A percentile compares a stretch with the other conserved stretches of the same genome.
These are phyloP conservation scores for Peribolospora baueri DNA, from an alignment of 768 basidiomycete species.

Conservation along the genomic window DNA sequence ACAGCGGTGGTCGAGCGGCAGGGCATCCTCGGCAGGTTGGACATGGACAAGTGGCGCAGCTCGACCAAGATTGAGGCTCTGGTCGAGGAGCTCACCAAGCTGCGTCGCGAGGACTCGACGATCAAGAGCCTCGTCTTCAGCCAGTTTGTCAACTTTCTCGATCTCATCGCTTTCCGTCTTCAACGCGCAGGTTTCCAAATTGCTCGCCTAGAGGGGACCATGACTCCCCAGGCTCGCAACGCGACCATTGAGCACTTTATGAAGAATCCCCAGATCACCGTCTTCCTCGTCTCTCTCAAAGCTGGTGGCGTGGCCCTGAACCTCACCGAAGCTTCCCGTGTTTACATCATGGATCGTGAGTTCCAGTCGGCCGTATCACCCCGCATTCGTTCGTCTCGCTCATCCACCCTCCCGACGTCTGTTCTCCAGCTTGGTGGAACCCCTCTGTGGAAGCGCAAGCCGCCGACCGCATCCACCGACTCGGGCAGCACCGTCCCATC, in stretches of 20 bases:
- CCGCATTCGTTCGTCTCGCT: not conserved
- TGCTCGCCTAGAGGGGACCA: slow-evolving; percentile 82
- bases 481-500: slow-evolving; percentile 57
- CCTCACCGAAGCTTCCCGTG: slow-evolving; percentile 33
- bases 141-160: slow-evolving; percentile 80
- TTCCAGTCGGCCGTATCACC: too few species aligned
- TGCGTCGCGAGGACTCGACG: slow-evolving; percentile 59
- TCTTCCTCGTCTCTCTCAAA: slow-evolving; percentile 84
- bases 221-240: slow-evolving; percentile 88
- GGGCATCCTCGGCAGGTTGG: slow-evolving; percentile 74
- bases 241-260: slow-evolving; percentile 88
- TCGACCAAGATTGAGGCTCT: slow-evolving; percentile 96
- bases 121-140: slow-evolving; percentile 94
- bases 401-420: not conserved
- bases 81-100: slow-evolving; percentile 70
- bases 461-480: slow-evolving; percentile 11
- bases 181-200: slow-evolving; percentile 78
- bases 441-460: slow-evolving; percentile 30
- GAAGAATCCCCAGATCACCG: slow-evolving; percentile 77
- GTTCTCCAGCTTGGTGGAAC: slow-evolving; percentile 94
- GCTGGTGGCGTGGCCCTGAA: slow-evolving; percentile 86
- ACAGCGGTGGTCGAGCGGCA: slow-evolving; percentile 34
- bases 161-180: slow-evolving; percentile 74
- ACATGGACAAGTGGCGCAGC: slow-evolving; percentile 73
- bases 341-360: slow-evolving; percentile 11